Conservation (phyloP, 2,329 filamentous ascomycete species). For the Polychaeton citri region DNA sequence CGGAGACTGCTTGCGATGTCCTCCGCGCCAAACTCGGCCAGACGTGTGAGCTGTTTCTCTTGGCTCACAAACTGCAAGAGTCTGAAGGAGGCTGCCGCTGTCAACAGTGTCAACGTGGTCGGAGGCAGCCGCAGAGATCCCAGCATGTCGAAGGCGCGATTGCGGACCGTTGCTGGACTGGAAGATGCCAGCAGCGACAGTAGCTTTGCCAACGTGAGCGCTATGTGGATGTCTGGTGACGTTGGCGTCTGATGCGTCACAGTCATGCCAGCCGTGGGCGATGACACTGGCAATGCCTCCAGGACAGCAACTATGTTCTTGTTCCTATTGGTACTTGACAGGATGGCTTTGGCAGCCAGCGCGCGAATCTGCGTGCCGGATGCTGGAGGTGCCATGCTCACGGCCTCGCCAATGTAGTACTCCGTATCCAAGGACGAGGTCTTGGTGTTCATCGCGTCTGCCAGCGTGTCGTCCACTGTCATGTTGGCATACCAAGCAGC, state of each 20-base stretch:
- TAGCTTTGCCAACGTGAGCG: constrained; percentile 47
- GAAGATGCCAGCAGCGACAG: constrained; percentile 28
- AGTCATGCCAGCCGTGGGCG: constrained; percentile 27
- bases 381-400: constrained; percentile 61
- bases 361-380: constrained; percentile 54
- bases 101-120: constrained; percentile 29
- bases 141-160: constrained; percentile 25
- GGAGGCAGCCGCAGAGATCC: constrained; percentile 27
- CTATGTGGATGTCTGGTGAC: constrained; percentile 42
- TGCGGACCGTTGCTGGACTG: constrained; percentile 17
- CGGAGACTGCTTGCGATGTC: constrained; percentile 29
- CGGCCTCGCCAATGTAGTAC: constrained; percentile 49
- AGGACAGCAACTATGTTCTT: constrained; percentile 40
- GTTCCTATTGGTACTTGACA: constrained; percentile 40
- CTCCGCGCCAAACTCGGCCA: constrained; percentile 28
- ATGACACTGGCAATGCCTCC: constrained; percentile 33
- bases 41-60: constrained; percentile 18
- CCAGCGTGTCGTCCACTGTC: constrained; percentile 55
- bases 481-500: constrained; percentile 82
- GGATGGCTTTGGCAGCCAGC: constrained; percentile 44
- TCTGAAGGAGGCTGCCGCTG: constrained; percentile 31
- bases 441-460: constrained; percentile 39
- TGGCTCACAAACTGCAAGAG: constrained; percentile 26
- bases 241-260: constrained; percentile 42
- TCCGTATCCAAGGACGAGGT: constrained; percentile 31